These are phyloP conservation scores for Thymus mandschuricus DNA, from an alignment of 257 asterid genomes.

Conservation along the genomic window DNA sequence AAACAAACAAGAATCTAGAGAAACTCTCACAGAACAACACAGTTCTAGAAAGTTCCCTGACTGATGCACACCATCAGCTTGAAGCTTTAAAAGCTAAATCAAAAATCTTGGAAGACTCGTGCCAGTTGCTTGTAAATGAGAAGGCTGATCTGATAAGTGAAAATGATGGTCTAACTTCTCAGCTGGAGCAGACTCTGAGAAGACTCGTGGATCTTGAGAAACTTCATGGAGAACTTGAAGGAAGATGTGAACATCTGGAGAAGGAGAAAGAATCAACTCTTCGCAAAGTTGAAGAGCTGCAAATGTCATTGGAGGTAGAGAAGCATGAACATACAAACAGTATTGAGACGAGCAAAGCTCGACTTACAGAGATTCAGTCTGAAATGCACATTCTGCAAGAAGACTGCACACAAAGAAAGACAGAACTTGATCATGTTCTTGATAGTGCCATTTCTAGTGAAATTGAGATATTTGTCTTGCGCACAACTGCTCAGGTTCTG, in stretches of 20 bases:
- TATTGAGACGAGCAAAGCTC: constrained; percentile 47
- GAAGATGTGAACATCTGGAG: constrained; percentile 62
- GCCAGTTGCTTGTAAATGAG: constrained; percentile 69
- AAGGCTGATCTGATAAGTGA: constrained; percentile 64
- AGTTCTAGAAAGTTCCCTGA: constrained; percentile 65
- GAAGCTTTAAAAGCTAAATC: constrained; percentile 67
- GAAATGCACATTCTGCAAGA: constrained; percentile 59
- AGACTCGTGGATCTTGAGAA: constrained; percentile 61
- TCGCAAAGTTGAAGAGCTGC: constrained; percentile 59
- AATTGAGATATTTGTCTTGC: constrained; percentile 64
- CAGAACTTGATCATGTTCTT: constrained; percentile 64
- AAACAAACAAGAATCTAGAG: constrained; percentile 63
- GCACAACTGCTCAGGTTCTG: constrained; percentile 54
- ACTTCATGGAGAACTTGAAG: constrained; percentile 61
- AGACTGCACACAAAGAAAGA: constrained; percentile 49
- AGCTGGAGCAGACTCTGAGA: constrained; percentile 53
- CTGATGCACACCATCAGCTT: constrained; percentile 65
- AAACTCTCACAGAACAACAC: constrained; percentile 66
- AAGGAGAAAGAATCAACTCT: constrained; percentile 63
- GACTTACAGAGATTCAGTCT: constrained; percentile 43
- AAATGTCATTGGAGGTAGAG: constrained; percentile 64
- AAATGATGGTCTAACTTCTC: constrained; percentile 60
- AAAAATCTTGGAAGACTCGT: constrained; percentile 70
- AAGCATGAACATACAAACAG: constrained; percentile 55
- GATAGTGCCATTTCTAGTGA: constrained; percentile 59